phyloP scores from a whole-genome alignment of 225 moss, liverwort and hornwort genomes.

The Pleurozium schreberi region DNA sequence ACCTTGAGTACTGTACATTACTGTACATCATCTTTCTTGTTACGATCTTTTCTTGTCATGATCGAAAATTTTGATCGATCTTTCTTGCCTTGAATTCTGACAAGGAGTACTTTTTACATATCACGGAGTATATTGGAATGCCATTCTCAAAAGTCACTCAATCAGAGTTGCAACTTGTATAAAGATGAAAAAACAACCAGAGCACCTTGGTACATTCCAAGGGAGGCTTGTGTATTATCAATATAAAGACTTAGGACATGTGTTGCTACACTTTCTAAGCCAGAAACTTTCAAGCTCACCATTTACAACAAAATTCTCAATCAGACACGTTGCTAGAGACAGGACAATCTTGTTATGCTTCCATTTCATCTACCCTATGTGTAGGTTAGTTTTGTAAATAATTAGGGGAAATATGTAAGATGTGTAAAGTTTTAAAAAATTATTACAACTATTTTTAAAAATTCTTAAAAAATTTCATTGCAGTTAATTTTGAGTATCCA shows the following conservation, averaged over 20 bases:
- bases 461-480: too few relatives aligned
- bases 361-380: constrained; percentile 32
- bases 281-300: neutral
- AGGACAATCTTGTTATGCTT: neutral
- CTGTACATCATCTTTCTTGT: neutral
- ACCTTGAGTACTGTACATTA: too few relatives aligned
- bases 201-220: neutral
- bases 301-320: neutral
- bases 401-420: too few relatives aligned
- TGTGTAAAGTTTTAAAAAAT: too few relatives aligned
- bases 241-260: neutral
- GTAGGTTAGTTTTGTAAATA: too few relatives aligned
- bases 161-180: neutral
- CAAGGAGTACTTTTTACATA: too few relatives aligned
- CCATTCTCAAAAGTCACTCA: neutral
- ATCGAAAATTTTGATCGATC: too few relatives aligned
- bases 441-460: too few relatives aligned
- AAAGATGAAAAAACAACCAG: neutral
- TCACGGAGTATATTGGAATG: neutral
- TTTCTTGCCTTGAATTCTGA: neutral
- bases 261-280: neutral
- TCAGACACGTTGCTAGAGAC: neutral
- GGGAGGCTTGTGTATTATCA: neutral
- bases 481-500: too few relatives aligned
- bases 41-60: neutral